phyloP scores from a whole-genome alignment of 2,329 filamentous ascomycete species.

The Basipetospora chlamydospora region DNA sequence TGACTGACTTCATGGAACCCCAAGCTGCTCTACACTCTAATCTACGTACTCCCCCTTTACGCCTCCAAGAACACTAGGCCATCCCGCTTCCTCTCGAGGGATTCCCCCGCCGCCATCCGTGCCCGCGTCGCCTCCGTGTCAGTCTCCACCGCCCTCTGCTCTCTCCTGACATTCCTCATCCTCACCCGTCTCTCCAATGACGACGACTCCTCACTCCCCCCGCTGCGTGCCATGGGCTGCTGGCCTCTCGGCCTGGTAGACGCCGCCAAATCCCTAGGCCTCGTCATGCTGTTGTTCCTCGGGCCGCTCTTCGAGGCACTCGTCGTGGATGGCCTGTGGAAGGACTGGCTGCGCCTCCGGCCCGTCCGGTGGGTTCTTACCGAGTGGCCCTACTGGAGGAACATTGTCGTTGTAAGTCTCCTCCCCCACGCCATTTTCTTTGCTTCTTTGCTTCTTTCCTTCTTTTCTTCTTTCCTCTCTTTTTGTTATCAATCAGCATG shows the following conservation, averaged over 20 bases:
- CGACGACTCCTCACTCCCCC: constrained; percentile 32
- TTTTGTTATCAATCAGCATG: too few species aligned
- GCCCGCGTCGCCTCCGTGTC: constrained; percentile 71
- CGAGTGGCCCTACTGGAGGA: constrained; percentile 75
- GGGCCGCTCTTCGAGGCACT: constrained; percentile 73
- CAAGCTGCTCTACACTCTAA: constrained; percentile 64
- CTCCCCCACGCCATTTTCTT: constrained; percentile 1
- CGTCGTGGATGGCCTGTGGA: constrained; percentile 58
- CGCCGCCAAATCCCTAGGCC: constrained; percentile 44
- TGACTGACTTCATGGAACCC: too few species aligned
- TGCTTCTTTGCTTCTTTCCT: too few species aligned
- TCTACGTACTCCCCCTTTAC: constrained; percentile 89
- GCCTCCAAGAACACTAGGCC: constrained; percentile 66
- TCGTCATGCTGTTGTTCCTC: constrained; percentile 67
- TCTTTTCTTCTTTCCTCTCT: too few species aligned
- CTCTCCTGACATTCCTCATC: constrained; percentile 50
- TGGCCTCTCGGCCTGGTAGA: constrained; percentile 62
- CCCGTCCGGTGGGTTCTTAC: constrained; percentile 45
- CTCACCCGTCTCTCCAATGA: constrained; percentile 37
- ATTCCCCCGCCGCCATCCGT: constrained; percentile 79
- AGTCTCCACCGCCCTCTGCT: constrained; percentile 56
- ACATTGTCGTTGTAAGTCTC: constrained; percentile 62
- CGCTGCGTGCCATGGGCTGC: constrained; percentile 53
- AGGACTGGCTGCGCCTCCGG: constrained; percentile 42
- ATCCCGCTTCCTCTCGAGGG: constrained; percentile 63